phyloP scores from a whole-genome alignment of 2,329 filamentous ascomycete species.

The Westerdykella sp. region DNA sequence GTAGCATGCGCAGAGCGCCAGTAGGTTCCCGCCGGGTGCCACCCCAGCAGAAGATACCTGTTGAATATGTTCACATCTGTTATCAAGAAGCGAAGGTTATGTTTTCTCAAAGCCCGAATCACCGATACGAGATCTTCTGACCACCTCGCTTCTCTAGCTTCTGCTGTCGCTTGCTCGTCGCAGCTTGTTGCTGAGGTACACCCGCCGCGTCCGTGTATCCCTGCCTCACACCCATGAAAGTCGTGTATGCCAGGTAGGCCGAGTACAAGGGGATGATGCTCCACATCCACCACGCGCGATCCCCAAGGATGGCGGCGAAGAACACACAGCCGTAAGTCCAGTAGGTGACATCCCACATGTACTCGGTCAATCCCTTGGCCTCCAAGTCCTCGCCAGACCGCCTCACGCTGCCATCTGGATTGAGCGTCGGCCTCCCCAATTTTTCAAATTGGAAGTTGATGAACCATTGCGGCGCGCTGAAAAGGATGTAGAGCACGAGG shows the following conservation, averaged over 20 bases:
- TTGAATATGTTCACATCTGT: neutral
- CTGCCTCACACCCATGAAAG: conserved; percentile 41
- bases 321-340: conserved; percentile 78
- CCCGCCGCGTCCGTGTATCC: conserved; percentile 40
- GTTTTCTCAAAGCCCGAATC: conserved; percentile 2
- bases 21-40: neutral
- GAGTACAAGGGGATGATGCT: conserved; percentile 43
- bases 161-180: conserved; percentile 44
- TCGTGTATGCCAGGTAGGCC: conserved; percentile 41
- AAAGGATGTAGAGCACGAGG: conserved; percentile 60
- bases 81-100: too few relatives aligned
- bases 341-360: conserved; percentile 96
- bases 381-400: conserved; percentile 81
- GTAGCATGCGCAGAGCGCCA: conserved; percentile 15
- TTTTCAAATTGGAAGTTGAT: conserved; percentile 84
- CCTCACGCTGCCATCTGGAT: conserved; percentile 56
- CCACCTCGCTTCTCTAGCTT: conserved; percentile 50
- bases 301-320: conserved; percentile 70
- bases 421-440: conserved; percentile 71
- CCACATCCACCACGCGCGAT: conserved; percentile 68
- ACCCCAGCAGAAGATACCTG: neutral
- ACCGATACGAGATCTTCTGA: conserved; percentile 45
- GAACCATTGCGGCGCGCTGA: conserved; percentile 67
- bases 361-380: conserved; percentile 84
- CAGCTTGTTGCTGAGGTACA: conserved; percentile 23